These are phyloP conservation scores for Xylaria sp. DNA, from an alignment of 2,329 filamentous ascomycete genomes.

Conservation along the genomic window DNA sequence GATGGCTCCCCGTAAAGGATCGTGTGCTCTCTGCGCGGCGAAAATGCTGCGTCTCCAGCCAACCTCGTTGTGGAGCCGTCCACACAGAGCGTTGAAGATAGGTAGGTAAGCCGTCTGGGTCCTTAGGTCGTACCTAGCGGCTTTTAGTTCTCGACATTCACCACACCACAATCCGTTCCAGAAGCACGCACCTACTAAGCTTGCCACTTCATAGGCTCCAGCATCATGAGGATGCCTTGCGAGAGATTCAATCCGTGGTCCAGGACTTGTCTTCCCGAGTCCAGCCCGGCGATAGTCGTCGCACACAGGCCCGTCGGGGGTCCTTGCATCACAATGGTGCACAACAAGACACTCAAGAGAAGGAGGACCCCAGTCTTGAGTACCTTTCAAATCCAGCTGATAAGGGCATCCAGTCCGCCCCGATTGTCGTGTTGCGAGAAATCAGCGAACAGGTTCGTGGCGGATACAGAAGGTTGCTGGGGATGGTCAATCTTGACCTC, in stretches of 20 bases:
- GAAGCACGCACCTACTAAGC: neutral
- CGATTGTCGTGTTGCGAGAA: conserved; percentile 36
- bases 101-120: conserved; percentile 18
- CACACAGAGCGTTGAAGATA: conserved; percentile 29
- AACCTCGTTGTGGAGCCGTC: conserved; percentile 4
- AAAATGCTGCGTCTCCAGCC: conserved; percentile 15
- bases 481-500: conserved; percentile 34
- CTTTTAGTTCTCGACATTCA: neutral
- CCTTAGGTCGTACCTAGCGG: neutral
- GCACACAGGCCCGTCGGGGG: conserved; percentile 5
- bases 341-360: conserved; percentile 17
- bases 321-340: conserved; percentile 9
- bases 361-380: conserved; percentile 27
- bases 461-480: conserved; percentile 33
- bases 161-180: neutral
- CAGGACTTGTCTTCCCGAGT: conserved; percentile 19
- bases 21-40: conserved; percentile 32
- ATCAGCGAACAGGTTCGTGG: conserved; percentile 35
- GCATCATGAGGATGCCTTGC: conserved; percentile 32
- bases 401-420: conserved; percentile 36
- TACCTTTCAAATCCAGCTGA: conserved; percentile 37
- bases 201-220: conserved; percentile 25
- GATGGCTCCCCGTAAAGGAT: conserved; percentile 24
- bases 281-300: conserved; percentile 6
- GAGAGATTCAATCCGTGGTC: conserved; percentile 33